Evolutionary conservation across 345 rosid genomes (phyloP), one percentile per base, ranked within the genome.

Genomic region (Salix caprea): DNA sequence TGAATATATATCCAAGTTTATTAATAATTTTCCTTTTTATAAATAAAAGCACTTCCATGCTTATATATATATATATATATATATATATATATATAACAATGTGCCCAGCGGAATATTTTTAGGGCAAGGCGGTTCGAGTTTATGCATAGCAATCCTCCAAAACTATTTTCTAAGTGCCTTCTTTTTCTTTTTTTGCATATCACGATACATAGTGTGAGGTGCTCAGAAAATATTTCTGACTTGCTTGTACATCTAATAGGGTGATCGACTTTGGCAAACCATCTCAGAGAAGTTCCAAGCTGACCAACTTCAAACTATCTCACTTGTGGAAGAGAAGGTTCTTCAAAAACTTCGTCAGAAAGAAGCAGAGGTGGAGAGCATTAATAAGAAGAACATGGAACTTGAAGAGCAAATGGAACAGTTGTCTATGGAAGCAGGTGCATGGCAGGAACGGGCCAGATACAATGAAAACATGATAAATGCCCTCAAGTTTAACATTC

Each of bases 381-480:
- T 94, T 67, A 91, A 84, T 85, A 82, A 80, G 84, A 94, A 85
- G 86, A 92, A 92, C 69, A 80, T 76, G 85, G 98, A 90, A 75
- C 97, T 94, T 68, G 94, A 92, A 81, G 93, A 90, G 37, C 85
- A 76, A 69, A 79, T 92, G 87, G 94, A 91, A 66, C 94, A 90
- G 54, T 79, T 92, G 74, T 79, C 82, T 46, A 73, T 85, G 79
- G 96, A 92, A 89, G 92, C 91, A 1, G 88, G 90, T 68, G 87
- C 89, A 74, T 92, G 97, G 97, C 91, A 90, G 76, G 94, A 90
- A 67, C 86, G 88, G 50, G 97, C 94, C 70, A 87, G 81, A 81
- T 87, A 85, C 81, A 89, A 87, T 64, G 97, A 94, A 78, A 87
- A 87, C 82, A 83, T 90, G 91, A 87, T 92, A 65, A 78, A 83